A percentile compares a stretch with the other conserved stretches of the same genome.
These are phyloP conservation scores for Scedosporium dehoogii DNA, from an alignment of 2,329 filamentous ascomycete genomes.

Conservation along the genomic window DNA sequence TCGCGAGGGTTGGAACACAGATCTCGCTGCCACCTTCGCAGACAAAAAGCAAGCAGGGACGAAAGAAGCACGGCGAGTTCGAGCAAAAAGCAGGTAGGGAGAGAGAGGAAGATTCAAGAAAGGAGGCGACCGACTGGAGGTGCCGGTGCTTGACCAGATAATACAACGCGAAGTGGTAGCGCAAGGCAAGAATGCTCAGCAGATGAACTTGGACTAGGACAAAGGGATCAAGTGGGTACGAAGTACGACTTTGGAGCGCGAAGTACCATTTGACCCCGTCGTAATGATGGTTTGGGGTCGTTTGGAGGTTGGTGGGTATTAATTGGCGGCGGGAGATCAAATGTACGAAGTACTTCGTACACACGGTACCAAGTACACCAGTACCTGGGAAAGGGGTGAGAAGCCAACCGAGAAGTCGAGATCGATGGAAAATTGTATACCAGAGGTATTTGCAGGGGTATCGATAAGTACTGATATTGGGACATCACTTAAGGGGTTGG, in stretches of 20 bases:
- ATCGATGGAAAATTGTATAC: background rate
- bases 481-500: too few species aligned
- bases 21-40: background rate
- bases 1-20: background rate
- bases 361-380: background rate
- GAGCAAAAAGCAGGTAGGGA: background rate
- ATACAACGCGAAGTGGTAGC: background rate
- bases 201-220: background rate
- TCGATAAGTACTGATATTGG: too few species aligned
- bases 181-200: background rate
- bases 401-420: background rate
- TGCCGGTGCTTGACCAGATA: background rate
- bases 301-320: too few species aligned
- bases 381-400: background rate
- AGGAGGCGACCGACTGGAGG: background rate
- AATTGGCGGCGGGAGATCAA: background rate
- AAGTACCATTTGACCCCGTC: too few species aligned
- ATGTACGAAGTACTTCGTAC: background rate
- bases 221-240: too few species aligned
- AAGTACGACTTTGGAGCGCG: too few species aligned
- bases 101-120: background rate
- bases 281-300: too few species aligned
- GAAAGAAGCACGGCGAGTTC: background rate
- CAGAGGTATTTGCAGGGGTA: too few species aligned
- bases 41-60: background rate